phyloP scores from a whole-genome alignment of 2,329 filamentous ascomycete species.

The Pseudogymnoascus sp. region DNA sequence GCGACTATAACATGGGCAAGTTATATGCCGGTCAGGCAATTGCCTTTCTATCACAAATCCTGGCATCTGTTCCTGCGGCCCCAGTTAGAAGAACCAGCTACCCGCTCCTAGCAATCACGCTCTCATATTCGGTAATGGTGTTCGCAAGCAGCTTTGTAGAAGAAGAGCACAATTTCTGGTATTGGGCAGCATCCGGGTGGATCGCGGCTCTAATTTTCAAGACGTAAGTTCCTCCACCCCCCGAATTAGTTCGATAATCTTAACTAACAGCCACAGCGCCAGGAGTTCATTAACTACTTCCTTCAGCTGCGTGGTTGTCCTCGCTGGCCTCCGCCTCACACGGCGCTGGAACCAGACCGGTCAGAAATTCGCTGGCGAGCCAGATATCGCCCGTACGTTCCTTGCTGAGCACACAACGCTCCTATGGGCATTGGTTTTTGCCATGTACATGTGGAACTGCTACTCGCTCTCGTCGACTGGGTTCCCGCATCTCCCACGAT shows the following conservation, averaged over 20 bases:
- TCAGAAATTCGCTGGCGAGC: conserved; percentile 86
- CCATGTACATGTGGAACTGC: conserved; percentile 54
- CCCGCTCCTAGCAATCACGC: conserved; percentile 40
- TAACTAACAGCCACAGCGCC: conserved; percentile 18
- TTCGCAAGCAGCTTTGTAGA: conserved; percentile 97
- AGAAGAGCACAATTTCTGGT: conserved; percentile 98
- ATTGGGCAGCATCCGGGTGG: conserved; percentile 76
- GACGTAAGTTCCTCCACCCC: conserved; percentile 21
- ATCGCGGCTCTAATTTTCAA: conserved; percentile 44
- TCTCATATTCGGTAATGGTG: conserved; percentile 79
- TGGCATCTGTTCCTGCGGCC: conserved; percentile 27
- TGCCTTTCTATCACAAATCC: conserved; percentile 28
- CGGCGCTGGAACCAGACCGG: conserved; percentile 94
- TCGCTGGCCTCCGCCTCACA: conserved; percentile 56
- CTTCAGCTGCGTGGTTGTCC: conserved; percentile 35
- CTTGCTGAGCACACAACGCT: conserved; percentile 53
- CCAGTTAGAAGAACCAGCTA: conserved; percentile 21
- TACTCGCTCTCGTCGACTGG: conserved; percentile 19
- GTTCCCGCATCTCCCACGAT: conserved; percentile 23
- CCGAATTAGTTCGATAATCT: conserved; percentile 10
- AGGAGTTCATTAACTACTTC: conserved; percentile 13
- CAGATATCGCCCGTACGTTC: conserved; percentile 72
- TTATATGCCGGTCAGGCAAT: conserved; percentile 42
- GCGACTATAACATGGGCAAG: conserved; percentile 72
- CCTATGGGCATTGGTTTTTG: conserved; percentile 66